These are phyloP conservation scores for Vinca minor DNA, from an alignment of 257 asterid genomes.

Conservation along the genomic window DNA sequence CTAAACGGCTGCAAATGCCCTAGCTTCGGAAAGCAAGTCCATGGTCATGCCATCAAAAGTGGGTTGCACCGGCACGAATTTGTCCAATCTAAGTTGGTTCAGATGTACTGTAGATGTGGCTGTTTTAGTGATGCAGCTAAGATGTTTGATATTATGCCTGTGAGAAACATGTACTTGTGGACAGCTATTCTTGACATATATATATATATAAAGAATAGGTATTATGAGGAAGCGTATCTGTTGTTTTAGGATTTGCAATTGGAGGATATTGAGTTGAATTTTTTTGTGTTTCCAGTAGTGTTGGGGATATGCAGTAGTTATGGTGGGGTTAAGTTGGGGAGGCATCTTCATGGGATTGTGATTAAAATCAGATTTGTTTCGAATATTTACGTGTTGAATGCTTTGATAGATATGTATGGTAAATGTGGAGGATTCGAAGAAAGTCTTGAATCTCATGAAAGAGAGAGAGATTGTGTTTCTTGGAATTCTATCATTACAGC, in stretches of 20 bases:
- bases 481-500: too few relatives aligned
- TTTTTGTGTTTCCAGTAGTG: constrained; percentile 56
- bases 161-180: constrained; percentile 49
- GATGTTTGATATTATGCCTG: too few relatives aligned
- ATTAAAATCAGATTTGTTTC: constrained; percentile 39
- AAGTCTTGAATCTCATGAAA: too few relatives aligned
- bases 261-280: constrained; percentile 56
- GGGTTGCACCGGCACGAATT: constrained; percentile 54
- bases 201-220: constrained; percentile 36
- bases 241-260: constrained; percentile 31
- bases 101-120: constrained; percentile 44
- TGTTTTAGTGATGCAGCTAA: constrained; percentile 28
- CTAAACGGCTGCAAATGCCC: constrained; percentile 49
- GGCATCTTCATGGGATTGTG: constrained; percentile 54
- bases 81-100: constrained; percentile 47
- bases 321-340: constrained; percentile 60
- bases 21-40: constrained; percentile 45
- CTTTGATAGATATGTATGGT: too few relatives aligned
- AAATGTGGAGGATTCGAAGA: too few relatives aligned
- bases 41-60: constrained; percentile 52
- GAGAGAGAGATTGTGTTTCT: too few relatives aligned
- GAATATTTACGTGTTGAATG: constrained; percentile 58
- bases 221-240: constrained; percentile 33
- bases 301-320: constrained; percentile 55
- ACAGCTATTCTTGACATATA: constrained; percentile 35